Evolutionary conservation across 1,139 yeast species (phyloP).

Genomic region (Kodamaea suecica): DNA sequence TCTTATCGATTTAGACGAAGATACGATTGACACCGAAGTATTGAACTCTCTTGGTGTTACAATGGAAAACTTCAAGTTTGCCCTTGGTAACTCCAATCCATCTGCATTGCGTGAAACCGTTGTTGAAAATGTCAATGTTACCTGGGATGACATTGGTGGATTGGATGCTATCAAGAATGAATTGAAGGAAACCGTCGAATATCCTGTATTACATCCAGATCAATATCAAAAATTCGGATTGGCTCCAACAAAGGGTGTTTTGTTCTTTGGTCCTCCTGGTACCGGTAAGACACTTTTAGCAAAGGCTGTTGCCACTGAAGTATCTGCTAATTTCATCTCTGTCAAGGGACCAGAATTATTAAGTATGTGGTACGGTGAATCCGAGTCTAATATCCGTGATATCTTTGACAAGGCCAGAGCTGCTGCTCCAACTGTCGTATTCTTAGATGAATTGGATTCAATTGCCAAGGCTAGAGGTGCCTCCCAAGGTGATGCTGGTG

Average conservation of each 20-base stretch:
- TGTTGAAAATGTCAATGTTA: slow-evolving; percentile 95
- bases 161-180: slow-evolving; percentile 93
- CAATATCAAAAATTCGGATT: slow-evolving; percentile 97
- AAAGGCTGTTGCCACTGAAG: slow-evolving; percentile 96
- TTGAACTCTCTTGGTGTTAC: slow-evolving; percentile 96
- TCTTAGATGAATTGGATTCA: slow-evolving; percentile 95
- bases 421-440: slow-evolving; percentile 97
- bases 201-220: slow-evolving; percentile 98
- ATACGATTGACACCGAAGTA: slow-evolving; percentile 95
- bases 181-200: slow-evolving; percentile 97
- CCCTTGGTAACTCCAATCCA: slow-evolving; percentile 97
- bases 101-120: slow-evolving; percentile 99
- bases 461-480: slow-evolving; percentile 98
- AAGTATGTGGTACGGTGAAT: slow-evolving; percentile 99
- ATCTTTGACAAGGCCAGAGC: slow-evolving; percentile 98
- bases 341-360: slow-evolving; percentile 95
- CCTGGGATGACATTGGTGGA: slow-evolving; percentile 98
- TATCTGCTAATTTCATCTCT: slow-evolving; percentile 91
- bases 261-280: slow-evolving; percentile 99
- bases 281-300: slow-evolving; percentile 97
- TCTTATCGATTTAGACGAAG: slow-evolving; percentile 94
- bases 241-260: slow-evolving; percentile 96
- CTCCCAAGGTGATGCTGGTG: slow-evolving; percentile 90
- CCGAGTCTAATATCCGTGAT: slow-evolving; percentile 95
- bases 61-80: slow-evolving; percentile 98